These are phyloP conservation scores for Aspergillus pseudoviridinutans DNA, from an alignment of 2,329 filamentous ascomycete genomes.

Conservation along the genomic window DNA sequence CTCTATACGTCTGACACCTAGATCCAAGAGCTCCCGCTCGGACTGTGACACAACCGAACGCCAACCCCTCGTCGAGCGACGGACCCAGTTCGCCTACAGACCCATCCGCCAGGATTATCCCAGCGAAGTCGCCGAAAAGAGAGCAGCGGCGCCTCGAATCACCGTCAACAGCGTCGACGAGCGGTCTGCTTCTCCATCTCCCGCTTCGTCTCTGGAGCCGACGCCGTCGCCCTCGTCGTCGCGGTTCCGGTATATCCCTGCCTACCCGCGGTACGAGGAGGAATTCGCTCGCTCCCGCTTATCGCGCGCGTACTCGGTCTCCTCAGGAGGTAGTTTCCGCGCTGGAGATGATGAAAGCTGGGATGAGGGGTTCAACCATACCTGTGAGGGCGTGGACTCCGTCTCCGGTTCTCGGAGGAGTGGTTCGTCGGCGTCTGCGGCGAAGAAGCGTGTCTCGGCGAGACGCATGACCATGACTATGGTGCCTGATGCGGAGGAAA, in stretches of 20 bases:
- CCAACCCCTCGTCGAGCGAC: background rate
- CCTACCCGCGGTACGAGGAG: constrained; percentile 22
- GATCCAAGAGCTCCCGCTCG: constrained; percentile 12
- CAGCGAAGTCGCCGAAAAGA: constrained; percentile 23
- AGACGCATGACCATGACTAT: constrained; percentile 31
- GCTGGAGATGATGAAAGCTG: background rate
- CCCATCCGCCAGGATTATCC: constrained; percentile 31
- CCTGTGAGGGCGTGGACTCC: background rate
- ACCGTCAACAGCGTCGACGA: background rate
- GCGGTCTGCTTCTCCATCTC: background rate
- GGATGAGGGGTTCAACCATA: background rate
- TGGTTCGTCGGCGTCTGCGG: constrained; percentile 13
- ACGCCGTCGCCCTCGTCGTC: constrained; percentile 4
- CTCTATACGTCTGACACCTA: constrained; percentile 25
- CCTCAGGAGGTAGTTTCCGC: background rate
- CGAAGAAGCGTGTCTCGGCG: constrained; percentile 19
- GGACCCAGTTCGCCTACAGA: constrained; percentile 30
- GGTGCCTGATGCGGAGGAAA: constrained; percentile 35
- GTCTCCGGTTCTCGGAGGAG: constrained; percentile 1
- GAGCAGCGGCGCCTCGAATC: background rate
- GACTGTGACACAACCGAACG: constrained; percentile 4
- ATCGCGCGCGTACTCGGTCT: constrained; percentile 7
- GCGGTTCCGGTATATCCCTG: constrained; percentile 32
- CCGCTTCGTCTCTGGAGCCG: background rate
- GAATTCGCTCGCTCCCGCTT: constrained; percentile 9